Percentiles rank a stretch among this genome's conserved stretches.
Evolutionary conservation across 2,329 filamentous ascomycete species (phyloP).

Genomic region (Leptographium flavum): DNA sequence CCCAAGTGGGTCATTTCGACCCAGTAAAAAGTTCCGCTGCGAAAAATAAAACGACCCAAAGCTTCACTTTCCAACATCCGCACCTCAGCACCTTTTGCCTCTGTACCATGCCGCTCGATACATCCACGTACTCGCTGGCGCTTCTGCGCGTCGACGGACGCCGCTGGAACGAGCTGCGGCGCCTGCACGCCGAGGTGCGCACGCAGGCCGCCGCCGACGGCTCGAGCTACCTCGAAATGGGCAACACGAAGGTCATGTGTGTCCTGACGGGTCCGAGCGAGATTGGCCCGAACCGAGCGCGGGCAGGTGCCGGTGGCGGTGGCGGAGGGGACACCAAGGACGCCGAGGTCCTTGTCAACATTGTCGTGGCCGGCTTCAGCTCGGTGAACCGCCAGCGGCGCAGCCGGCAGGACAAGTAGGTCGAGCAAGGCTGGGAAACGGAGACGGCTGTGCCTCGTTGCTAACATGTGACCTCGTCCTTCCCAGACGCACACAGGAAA

Average conservation of each 20-base stretch:
- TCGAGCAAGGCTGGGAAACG: neutral
- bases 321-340: constrained; percentile 25
- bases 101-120: constrained; percentile 80
- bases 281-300: constrained; percentile 25
- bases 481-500: constrained; percentile 62
- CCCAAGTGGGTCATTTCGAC: neutral
- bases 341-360: constrained; percentile 64
- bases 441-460: neutral
- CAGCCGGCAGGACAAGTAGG: constrained; percentile 64
- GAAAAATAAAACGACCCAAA: neutral
- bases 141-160: constrained; percentile 72
- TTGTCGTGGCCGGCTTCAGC: constrained; percentile 77
- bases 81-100: neutral
- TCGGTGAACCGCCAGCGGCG: constrained; percentile 72
- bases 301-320: constrained; percentile 18
- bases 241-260: constrained; percentile 94
- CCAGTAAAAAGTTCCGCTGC: neutral
- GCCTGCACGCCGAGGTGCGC: constrained; percentile 75
- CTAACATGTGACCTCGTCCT: too few relatives aligned
- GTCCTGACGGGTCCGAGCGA: constrained; percentile 79
- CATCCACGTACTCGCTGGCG: constrained; percentile 77
- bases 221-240: constrained; percentile 88
- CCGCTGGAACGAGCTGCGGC: constrained; percentile 92
- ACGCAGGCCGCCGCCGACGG: constrained; percentile 89
- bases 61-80: neutral